Conservation (phyloP, 2,329 filamentous ascomycete species). For the Truncatella angustata region DNA sequence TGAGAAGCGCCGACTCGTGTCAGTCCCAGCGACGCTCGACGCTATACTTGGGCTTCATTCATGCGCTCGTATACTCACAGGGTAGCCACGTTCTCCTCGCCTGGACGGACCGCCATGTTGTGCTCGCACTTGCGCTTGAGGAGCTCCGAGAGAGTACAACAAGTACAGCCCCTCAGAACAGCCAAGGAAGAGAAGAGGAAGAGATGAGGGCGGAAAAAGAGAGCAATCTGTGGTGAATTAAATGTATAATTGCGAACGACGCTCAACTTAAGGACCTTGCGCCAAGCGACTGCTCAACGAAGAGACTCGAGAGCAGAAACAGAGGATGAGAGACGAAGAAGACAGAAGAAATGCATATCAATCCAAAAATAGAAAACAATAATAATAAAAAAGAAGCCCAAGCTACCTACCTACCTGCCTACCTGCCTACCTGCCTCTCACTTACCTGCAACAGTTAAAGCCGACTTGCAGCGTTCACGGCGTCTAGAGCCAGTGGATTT, state of each 20-base stretch:
- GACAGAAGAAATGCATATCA: too few relatives aligned
- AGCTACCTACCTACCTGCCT: not conserved
- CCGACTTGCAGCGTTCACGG: not conserved
- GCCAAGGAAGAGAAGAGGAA: too few relatives aligned
- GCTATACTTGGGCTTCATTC: not conserved
- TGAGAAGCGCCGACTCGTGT: constrained; percentile 31
- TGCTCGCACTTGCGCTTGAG: not conserved
- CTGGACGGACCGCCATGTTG: constrained; percentile 42
- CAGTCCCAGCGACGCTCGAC: constrained; percentile 19
- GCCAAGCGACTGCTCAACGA: not conserved
- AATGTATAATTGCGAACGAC: not conserved
- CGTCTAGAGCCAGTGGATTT: not conserved
- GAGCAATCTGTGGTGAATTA: not conserved
- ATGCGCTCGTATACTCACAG: constrained; percentile 33
- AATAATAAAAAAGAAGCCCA: constrained; percentile 6
- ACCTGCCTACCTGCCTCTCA: not conserved
- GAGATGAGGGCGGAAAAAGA: not conserved
- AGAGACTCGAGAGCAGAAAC: not conserved
- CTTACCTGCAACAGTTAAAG: too few relatives aligned
- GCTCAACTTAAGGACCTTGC: not conserved
- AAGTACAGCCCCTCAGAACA: too few relatives aligned
- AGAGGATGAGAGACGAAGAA: not conserved
- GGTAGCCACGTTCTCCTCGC: constrained; percentile 46
- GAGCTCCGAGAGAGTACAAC: not conserved
- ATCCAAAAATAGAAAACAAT: too few relatives aligned